Conservation (phyloP, 2,329 filamentous ascomycete genomes). For the Cordyceps militaris region DNA sequence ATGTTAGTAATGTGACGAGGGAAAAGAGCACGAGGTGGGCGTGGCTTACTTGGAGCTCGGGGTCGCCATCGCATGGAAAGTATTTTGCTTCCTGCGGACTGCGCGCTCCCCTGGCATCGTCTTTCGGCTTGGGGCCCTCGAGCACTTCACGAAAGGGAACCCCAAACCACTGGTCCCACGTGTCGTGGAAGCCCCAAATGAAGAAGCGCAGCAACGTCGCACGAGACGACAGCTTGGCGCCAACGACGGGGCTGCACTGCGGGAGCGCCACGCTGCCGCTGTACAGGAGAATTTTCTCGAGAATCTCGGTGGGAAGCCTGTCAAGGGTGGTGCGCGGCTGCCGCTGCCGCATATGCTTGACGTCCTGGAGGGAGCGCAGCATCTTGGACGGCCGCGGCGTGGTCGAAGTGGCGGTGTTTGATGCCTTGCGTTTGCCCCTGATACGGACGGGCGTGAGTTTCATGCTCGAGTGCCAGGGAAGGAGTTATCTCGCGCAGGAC, state of each 20-base stretch:
- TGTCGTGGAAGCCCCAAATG: constrained; percentile 30
- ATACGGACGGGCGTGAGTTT: constrained; percentile 42
- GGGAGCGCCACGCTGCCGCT: constrained; percentile 44
- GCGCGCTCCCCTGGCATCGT: neutral
- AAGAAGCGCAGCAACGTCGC: constrained; percentile 31
- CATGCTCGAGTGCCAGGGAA: constrained; percentile 25
- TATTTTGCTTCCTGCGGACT: neutral
- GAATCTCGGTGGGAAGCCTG: constrained; percentile 43
- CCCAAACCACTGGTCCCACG: constrained; percentile 32
- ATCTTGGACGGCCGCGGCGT: constrained; percentile 4
- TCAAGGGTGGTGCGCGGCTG: constrained; percentile 24
- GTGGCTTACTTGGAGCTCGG: constrained; percentile 35
- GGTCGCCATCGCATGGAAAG: constrained; percentile 27
- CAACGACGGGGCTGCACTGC: constrained; percentile 36
- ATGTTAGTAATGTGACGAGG: constrained; percentile 3
- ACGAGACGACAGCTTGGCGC: constrained; percentile 37
- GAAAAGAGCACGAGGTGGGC: neutral
- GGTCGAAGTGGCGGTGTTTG: constrained; percentile 5
- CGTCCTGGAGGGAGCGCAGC: constrained; percentile 18
- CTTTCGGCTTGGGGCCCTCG: neutral
- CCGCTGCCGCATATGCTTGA: constrained; percentile 22
- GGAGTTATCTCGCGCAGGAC: neutral
- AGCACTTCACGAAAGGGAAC: constrained; percentile 14
- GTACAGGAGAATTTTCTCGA: constrained; percentile 45
- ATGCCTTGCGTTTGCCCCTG: constrained; percentile 36